phyloP scores from a whole-genome alignment of 768 basidiomycete species.

The Dentipellis fragilis region DNA sequence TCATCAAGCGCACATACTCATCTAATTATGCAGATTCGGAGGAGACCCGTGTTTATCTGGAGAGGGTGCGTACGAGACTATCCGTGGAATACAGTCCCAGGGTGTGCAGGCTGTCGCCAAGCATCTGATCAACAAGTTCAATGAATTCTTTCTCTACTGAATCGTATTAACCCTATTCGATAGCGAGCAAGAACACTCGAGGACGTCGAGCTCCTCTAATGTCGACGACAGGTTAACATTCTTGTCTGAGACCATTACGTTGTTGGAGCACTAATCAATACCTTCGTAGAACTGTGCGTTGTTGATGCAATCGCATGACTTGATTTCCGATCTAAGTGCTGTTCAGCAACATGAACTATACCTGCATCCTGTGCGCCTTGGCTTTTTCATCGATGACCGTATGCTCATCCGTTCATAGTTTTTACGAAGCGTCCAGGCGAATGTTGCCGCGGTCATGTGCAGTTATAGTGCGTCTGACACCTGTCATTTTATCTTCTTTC shows the following conservation, averaged over 20 bases:
- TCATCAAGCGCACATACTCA: background rate
- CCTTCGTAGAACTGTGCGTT: slow-evolving; percentile 3
- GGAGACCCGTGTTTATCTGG: slow-evolving; percentile 23
- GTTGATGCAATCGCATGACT: background rate
- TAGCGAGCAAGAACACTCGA: slow-evolving; percentile 16
- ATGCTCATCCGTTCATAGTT: slow-evolving; percentile 4
- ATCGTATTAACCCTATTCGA: background rate
- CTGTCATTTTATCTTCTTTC: background rate
- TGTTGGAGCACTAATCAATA: background rate
- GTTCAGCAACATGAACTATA: slow-evolving; percentile 17
- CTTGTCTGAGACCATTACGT: background rate
- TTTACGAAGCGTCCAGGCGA: slow-evolving; percentile 16
- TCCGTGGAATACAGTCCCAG: slow-evolving; percentile 20
- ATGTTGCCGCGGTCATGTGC: slow-evolving; percentile 18
- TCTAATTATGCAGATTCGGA: slow-evolving; percentile 6
- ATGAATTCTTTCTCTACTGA: too few relatives aligned
- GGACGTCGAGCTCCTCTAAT: slow-evolving; percentile 14
- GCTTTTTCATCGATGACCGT: background rate
- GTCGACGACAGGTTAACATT: slow-evolving; percentile 14
- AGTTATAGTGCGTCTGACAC: slow-evolving; percentile 14
- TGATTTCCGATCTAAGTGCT: background rate
- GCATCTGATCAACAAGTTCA: slow-evolving; percentile 13
- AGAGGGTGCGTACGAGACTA: slow-evolving; percentile 23
- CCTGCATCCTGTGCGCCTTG: slow-evolving; percentile 9
- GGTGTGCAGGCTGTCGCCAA: slow-evolving; percentile 20